Evolutionary conservation across 495 filamentous ascomycete genomes (phyloP).

Genomic region (Lophiotrema nucula): DNA sequence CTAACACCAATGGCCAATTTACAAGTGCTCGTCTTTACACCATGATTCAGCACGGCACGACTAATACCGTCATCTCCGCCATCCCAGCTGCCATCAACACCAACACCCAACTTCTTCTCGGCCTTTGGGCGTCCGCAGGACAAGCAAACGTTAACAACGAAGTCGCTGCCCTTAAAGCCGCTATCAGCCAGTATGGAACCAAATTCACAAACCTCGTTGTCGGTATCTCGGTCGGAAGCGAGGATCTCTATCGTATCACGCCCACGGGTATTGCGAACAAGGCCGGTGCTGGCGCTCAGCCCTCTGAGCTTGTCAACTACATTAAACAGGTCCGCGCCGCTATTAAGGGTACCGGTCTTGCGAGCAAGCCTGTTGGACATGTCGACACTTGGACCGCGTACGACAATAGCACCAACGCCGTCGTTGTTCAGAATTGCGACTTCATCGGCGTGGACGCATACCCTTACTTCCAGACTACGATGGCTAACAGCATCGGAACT

Average conservation of each 20-base stretch:
- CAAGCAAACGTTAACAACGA: constrained; percentile 64
- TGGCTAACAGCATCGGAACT: constrained; percentile 62
- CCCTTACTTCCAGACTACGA: constrained; percentile 64
- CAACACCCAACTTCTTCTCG: constrained; percentile 70
- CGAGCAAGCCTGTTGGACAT: constrained; percentile 65
- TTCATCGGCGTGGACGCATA: constrained; percentile 73
- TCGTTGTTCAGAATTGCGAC: constrained; percentile 68
- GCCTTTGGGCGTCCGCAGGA: constrained; percentile 74
- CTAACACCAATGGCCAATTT: constrained; percentile 66
- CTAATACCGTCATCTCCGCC: constrained; percentile 60
- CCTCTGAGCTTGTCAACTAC: constrained; percentile 60
- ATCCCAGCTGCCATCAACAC: constrained; percentile 79
- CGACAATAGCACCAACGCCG: constrained; percentile 69
- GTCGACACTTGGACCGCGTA: constrained; percentile 92
- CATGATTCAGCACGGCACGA: constrained; percentile 59
- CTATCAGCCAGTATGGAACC: constrained; percentile 62
- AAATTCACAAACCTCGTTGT: constrained; percentile 63
- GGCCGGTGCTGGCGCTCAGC: constrained; percentile 58
- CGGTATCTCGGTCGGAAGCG: constrained; percentile 87
- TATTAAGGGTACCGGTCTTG: constrained; percentile 59
- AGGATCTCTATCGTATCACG: constrained; percentile 84
- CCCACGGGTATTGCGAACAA: constrained; percentile 52
- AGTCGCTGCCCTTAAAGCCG: constrained; percentile 62
- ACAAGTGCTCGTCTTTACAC: constrained; percentile 68
- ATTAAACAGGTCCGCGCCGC: constrained; percentile 62